Evolutionary conservation across 441 rosid species (phyloP).

Genomic region (Pelargonium australe): DNA sequence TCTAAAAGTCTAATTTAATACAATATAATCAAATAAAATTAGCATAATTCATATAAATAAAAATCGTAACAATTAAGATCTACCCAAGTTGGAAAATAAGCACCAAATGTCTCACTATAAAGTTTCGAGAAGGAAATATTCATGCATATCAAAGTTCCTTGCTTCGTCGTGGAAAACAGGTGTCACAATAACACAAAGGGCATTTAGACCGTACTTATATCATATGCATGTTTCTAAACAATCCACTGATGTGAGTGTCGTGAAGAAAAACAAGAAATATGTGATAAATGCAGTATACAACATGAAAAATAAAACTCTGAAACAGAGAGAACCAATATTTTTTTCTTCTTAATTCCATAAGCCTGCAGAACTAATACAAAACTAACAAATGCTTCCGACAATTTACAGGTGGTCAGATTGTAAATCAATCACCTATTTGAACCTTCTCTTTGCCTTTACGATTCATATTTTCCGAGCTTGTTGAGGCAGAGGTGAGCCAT

Average conservation of each 20-base stretch:
- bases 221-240: background rate
- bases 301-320: background rate
- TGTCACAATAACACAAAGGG: background rate
- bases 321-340: conserved; percentile 5
- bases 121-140: background rate
- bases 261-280: background rate
- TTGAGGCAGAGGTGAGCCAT: conserved; percentile 62
- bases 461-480: conserved; percentile 31
- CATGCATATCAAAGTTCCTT: background rate
- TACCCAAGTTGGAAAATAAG: conserved; percentile 1
- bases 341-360: conserved; percentile 4
- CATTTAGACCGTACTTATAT: background rate
- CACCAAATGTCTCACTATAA: background rate
- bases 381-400: conserved; percentile 1
- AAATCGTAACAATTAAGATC: no score
- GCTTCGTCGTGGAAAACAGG: background rate
- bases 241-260: background rate
- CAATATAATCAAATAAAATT: background rate
- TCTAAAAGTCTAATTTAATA: background rate
- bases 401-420: background rate
- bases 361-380: conserved; percentile 1
- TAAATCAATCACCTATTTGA: conserved; percentile 37
- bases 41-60: no score
- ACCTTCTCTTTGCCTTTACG: conserved; percentile 25
- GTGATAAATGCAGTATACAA: background rate